Conservation (phyloP, 768 basidiomycete genomes). For the Kwoniella sp. region DNA sequence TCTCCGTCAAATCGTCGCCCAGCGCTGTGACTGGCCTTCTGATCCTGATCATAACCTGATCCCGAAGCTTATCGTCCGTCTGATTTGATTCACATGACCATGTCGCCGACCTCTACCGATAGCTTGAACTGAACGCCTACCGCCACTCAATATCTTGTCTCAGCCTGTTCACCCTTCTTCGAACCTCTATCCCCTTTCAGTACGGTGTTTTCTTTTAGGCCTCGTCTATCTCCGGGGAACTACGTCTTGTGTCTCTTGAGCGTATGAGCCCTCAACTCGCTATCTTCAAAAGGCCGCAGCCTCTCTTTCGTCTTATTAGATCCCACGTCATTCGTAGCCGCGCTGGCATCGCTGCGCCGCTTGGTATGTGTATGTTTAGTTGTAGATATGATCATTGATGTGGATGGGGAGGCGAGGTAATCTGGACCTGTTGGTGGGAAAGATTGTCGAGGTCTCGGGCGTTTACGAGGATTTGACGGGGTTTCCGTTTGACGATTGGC, state of each 20-base stretch:
- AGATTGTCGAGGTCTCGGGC: conserved; percentile 15
- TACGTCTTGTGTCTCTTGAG: background rate
- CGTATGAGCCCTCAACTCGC: conserved; percentile 1
- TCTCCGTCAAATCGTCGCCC: no score
- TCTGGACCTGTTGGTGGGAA: conserved; percentile 14
- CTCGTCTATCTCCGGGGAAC: no score
- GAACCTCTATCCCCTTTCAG: no score
- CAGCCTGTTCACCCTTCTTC: no score
- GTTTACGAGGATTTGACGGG: conserved; percentile 1
- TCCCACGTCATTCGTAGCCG: background rate
- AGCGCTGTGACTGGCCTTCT: no score
- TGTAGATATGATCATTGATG: background rate
- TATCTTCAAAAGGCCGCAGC: conserved; percentile 15
- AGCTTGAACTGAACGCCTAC: no score
- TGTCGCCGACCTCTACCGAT: no score
- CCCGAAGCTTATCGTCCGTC: no score
- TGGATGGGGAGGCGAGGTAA: background rate
- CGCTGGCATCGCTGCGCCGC: background rate
- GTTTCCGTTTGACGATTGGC: background rate
- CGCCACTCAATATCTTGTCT: no score
- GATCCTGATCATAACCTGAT: no score
- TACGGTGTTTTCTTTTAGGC: no score
- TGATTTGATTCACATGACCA: no score
- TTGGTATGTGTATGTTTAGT: background rate
- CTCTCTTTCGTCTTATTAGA: conserved; percentile 1